These are phyloP conservation scores for Arthrobotrys iridis DNA, from an alignment of 2,329 filamentous ascomycete genomes.

Conservation along the genomic window DNA sequence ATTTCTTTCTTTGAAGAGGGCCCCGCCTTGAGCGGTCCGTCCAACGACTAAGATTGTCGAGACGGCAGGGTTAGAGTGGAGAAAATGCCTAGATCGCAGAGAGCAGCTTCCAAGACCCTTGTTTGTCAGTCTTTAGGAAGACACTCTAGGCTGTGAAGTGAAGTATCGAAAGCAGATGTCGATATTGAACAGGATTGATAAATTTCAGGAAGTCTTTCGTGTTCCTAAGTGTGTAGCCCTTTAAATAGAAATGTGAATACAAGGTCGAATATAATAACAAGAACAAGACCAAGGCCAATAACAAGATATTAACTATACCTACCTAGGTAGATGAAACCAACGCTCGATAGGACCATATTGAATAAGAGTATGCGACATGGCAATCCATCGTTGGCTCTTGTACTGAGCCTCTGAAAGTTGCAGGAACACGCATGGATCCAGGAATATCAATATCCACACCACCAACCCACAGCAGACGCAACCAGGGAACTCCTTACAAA, in stretches of 20 bases:
- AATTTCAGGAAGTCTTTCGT: not conserved
- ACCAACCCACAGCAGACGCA: not conserved
- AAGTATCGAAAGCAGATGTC: not conserved
- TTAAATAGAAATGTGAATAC: not conserved
- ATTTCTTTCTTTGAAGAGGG: no score
- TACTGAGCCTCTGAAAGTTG: not conserved
- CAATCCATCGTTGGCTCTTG: conserved; percentile 1
- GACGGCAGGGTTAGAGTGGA: conserved; percentile 1
- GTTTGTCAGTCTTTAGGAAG: not conserved
- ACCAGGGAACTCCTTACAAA: not conserved
- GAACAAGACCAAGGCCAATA: no score
- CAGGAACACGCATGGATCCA: not conserved
- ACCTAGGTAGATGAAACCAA: not conserved
- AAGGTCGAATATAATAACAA: no score
- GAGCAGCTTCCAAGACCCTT: not conserved
- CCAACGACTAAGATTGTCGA: conserved; percentile 13
- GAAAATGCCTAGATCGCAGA: conserved; percentile 1
- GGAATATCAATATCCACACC: not conserved
- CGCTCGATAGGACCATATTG: not conserved
- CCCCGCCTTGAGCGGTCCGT: not conserved
- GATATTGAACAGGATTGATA: not conserved
- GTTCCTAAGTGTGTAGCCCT: not conserved
- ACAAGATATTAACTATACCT: no score
- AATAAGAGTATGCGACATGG: not conserved
- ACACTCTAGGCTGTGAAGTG: not conserved